Evolutionary conservation across 2,329 filamentous ascomycete genomes (phyloP), one percentile per base, ranked within the genome.

Genomic region (Magnaporthiopsis poae): DNA sequence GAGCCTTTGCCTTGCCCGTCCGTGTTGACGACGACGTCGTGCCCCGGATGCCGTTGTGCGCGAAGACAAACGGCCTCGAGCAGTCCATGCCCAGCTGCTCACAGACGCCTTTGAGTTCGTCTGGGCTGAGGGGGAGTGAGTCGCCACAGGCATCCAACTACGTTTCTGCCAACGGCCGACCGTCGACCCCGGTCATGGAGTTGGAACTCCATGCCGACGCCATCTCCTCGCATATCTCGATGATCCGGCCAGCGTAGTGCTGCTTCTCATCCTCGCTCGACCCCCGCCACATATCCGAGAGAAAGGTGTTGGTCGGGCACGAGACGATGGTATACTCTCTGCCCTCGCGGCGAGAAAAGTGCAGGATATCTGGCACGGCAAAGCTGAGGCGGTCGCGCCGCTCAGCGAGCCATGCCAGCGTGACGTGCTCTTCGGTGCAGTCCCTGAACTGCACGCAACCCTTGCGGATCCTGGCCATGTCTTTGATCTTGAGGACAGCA

Each of bases 21-120:
- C 33, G 63, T 35, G 61, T 67, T 25, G 25, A 68, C 27, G 7
- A 70, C 39, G 62, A 70, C 67, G 68, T 13, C 67, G 68, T 9
- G 68, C 66, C 33, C 69, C 67, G 15, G 69, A 66, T 69, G 35
- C 35, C 69, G 66, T 68, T 68, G 62, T 69, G 67, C 13, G 67
- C 39, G 12, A 64, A 39, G 46, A 64, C 39, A 29, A 56, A 64
- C 59, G 59, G 11, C 11, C 15, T 59, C 15, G 63, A 64, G 39
- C 46, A 64, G 29, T 59, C 39, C 39, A 64, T 60, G 31, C 39
- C 27, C 63, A 64, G 29, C 12, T 13, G 31, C 35, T 67, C n/a
- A 63, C 68, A 69, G 27, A 68, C 67, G n/a, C 67, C 52, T 61
- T 65, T 65, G 56, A 69, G 56, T 21, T 56, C 63, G 56, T 68